A percentile compares a stretch with the other conserved stretches of the same genome.
Evolutionary conservation across 2,329 filamentous ascomycete species (phyloP).

Genomic region (Diaporthe longicolla): DNA sequence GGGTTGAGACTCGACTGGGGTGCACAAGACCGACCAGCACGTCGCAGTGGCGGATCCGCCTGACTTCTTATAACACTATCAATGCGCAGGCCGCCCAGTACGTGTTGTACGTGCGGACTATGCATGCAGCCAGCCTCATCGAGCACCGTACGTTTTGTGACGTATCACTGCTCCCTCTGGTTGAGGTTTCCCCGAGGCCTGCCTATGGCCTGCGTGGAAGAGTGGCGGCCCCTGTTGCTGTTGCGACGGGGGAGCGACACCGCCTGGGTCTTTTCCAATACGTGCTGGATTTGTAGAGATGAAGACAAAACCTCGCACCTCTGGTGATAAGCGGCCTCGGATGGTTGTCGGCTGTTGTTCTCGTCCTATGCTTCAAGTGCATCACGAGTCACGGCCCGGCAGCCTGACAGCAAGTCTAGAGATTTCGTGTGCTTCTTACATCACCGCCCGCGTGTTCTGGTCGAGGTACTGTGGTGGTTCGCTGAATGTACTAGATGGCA

Average conservation of each 20-base stretch:
- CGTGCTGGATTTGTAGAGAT: background rate
- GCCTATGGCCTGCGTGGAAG: background rate
- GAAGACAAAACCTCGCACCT: background rate
- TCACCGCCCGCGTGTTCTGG: constrained; percentile 10
- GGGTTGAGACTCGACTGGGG: constrained; percentile 24
- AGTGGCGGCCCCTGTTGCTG: background rate
- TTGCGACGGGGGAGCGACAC: background rate
- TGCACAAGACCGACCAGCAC: constrained; percentile 22
- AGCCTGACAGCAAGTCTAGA: constrained; percentile 4
- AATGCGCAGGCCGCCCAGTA: background rate
- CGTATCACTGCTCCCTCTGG: constrained; percentile 9
- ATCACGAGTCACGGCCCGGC: constrained; percentile 5
- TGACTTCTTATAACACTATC: constrained; percentile 34
- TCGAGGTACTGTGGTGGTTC: background rate
- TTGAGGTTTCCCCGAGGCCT: background rate
- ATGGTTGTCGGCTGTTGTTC: constrained; percentile 7
- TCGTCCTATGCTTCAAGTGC: background rate
- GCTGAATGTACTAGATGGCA: background rate
- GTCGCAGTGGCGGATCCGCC: constrained; percentile 36
- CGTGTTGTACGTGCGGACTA: background rate
- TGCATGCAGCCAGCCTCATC: constrained; percentile 30
- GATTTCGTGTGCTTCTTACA: constrained; percentile 18
- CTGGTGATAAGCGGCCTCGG: constrained; percentile 4
- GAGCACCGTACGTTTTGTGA: constrained; percentile 3
- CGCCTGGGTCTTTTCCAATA: background rate